phyloP scores from a whole-genome alignment of 805 yeast species.

The Scheffersomyces spartinae region DNA sequence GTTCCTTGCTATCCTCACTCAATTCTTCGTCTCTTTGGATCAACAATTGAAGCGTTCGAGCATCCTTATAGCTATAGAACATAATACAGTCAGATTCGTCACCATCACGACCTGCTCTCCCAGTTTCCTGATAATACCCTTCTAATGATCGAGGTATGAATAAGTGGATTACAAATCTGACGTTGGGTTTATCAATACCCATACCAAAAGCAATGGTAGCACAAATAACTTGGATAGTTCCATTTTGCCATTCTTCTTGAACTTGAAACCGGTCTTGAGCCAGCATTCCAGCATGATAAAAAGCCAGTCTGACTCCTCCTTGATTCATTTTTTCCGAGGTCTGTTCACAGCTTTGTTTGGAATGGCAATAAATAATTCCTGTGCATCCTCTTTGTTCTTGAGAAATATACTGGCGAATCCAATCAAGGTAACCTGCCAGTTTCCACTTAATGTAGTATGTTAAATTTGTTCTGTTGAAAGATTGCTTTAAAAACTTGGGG shows the following conservation, averaged over 20 bases:
- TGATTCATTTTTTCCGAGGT: conserved; percentile 49
- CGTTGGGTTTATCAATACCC: conserved; percentile 98
- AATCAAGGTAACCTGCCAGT: conserved; percentile 40
- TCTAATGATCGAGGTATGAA: conserved; percentile 85
- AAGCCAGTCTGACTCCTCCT: conserved; percentile 58
- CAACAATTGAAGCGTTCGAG: conserved; percentile 61
- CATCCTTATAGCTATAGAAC: conserved; percentile 75
- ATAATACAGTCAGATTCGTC: conserved; percentile 68
- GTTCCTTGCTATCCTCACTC: conserved; percentile 53
- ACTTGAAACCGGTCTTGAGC: conserved; percentile 58
- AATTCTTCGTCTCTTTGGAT: conserved; percentile 67
- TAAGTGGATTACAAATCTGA: conserved; percentile 79
- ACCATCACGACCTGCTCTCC: conserved; percentile 98
- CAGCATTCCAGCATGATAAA: conserved; percentile 92
- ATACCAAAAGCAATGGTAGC: conserved; percentile 98
- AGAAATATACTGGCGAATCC: conserved; percentile 46
- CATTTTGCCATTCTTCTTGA: conserved; percentile 78
- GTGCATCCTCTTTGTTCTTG: conserved; percentile 43
- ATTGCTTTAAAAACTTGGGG: conserved; percentile 68
- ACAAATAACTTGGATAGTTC: conserved; percentile 66
- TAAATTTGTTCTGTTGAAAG: conserved; percentile 83
- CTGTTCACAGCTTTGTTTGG: conserved; percentile 79
- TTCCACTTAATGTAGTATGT: conserved; percentile 70
- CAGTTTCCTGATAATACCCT: conserved; percentile 97
- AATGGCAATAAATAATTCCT: conserved; percentile 91